Conservation (phyloP, 1,284 basidiomycete genomes). For the Fomitopsis pinicola region DNA sequence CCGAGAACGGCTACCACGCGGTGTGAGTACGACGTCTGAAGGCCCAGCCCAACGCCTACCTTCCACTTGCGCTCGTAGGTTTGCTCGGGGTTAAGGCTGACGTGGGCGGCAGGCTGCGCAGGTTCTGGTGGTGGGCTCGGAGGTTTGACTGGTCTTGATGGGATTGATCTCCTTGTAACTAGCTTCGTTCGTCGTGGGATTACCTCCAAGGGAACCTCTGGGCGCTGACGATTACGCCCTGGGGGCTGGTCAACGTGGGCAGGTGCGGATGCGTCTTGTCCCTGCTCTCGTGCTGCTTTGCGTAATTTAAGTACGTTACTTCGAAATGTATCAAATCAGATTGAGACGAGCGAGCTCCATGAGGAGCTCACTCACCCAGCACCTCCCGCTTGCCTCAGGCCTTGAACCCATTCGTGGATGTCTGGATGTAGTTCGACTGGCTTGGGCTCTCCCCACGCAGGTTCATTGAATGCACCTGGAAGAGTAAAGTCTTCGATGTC, state of each 20-base stretch:
- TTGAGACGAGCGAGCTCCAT: neutral
- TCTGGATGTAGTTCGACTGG: conserved; percentile 35
- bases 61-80: neutral
- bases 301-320: conserved; percentile 44
- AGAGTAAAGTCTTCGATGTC: conserved; percentile 39
- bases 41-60: neutral
- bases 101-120: neutral
- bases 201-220: neutral
- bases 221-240: neutral
- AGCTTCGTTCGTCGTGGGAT: neutral
- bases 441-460: conserved; percentile 42
- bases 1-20: neutral
- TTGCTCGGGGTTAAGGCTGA: conserved; percentile 3
- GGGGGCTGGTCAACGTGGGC: no score
- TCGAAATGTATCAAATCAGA: neutral
- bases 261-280: neutral
- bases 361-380: conserved; percentile 37
- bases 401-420: conserved; percentile 45
- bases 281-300: conserved; percentile 23
- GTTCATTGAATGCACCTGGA: conserved; percentile 37
- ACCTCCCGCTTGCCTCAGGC: conserved; percentile 47
- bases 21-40: neutral
- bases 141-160: neutral
- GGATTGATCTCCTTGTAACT: neutral
- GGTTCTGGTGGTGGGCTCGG: neutral